Evolutionary conservation across 1,139 yeast species (phyloP), one percentile per base, ranked within the genome.

Genomic region (Debaryomycetaceae sp.): DNA sequence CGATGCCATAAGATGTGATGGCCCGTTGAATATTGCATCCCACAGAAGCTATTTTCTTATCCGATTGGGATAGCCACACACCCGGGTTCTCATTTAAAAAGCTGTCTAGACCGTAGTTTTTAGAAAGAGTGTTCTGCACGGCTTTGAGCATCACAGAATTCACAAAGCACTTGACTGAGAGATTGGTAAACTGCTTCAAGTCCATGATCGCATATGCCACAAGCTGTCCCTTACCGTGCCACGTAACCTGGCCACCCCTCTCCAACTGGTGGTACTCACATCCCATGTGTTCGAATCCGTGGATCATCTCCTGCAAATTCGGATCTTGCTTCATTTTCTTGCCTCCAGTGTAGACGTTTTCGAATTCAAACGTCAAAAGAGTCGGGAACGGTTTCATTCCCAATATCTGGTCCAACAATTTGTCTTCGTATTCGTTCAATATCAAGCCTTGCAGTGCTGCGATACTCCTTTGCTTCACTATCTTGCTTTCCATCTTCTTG

Each of bases 221-320:
- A 39, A 90, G 63, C 63, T 95, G 99, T 0, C 99, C 99, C 2
- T 91, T 85, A 0, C 98, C 98, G 66, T 95, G 99, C 76, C 89
- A 95, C 0, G 99, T 93, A 1, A 93, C 82, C 60, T 93, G 96
- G 0, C 99, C 99, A n/a, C 99, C 99, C 49, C 99, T 73, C 48
- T 82, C 83, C 0, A 95, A 78, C 56, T 88, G 95, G 24, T 83
- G 78, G 57, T 81, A 87, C 34, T 58, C 53, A 47, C 76, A 66
- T 8, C 76, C 77, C 40, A 68, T 34, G 13, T 47, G 46, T 42
- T 76, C 74, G 24, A 79, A 78, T 6, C 69, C 71, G 36, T 63
- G 63, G 36, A 68, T 66, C 36, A 58, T 63, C 14, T 59, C 69
- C 1, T 56, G 63, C 11, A 65, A 54, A 0, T 72, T 61, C 1